Base-by-base conservation (phyloP, 2,329 filamentous ascomycete genomes). In the Lachnellula arida region DNA sequence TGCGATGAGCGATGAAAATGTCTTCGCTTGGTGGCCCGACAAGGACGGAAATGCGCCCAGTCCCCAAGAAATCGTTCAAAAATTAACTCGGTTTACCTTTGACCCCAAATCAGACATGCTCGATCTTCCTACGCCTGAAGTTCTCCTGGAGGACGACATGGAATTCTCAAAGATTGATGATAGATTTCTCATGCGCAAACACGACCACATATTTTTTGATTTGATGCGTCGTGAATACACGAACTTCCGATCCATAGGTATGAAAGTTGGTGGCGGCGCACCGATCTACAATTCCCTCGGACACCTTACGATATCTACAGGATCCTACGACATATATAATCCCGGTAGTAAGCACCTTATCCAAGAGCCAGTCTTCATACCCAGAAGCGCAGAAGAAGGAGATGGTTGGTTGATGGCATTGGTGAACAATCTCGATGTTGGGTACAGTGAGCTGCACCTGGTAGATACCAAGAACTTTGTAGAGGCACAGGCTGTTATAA, bases 141-240 rank as follows among this genome's bases (percentile, higher is more conserved):
- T 71, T 8, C 64, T 68, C 2, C 76, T 73, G 70, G 57, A 67
- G n/a, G 75, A 59, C 12, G 63, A 61, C 17, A 59, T 58, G 0
- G 67, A 69, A 28, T 68, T 69, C 42, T 62, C 62, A 9, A 61
- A 65, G 2, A 67, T 69, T 15, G 67, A 69, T 43, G 67, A 69
- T n/a, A 61, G 67, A 14, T 65, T 53, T 35, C 70, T 74, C 22
- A 74, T 75, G 4, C 75, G 74, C 60, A 67, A 68, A 43, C 77
- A 78, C 62, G 65, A 63, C 9, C 75, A 78, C 64, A 77, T 77
- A 64, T 79, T 76, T 75, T 74, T 77, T 58, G 68, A 74, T 1
- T 54, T 63, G 1, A 64, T 68, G 39, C 63, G 67, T 40, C 60
- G 56, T 5, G 62, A 57, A 40, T 56, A 34, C 14, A 47, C 46